Base-by-base conservation (phyloP, 768 basidiomycete species). In the Tulasnella sp. region DNA sequence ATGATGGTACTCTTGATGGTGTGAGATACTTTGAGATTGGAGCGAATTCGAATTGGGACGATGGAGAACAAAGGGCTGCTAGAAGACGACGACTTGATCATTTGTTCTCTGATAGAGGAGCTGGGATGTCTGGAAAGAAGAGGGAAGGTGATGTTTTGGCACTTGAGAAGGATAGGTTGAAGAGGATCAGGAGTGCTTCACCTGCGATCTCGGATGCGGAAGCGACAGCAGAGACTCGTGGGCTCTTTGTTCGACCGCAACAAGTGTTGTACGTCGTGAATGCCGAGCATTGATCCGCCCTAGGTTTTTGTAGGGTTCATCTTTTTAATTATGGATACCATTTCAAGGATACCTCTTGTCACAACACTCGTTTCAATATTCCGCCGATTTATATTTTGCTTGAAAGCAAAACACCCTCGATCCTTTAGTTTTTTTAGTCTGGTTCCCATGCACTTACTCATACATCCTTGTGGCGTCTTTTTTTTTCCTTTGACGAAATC, bases 211-310 rank as follows among this genome's bases (percentile, higher is more conserved):
- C 75, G 61, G 75, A 76, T 46, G 58, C 77, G 65, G 64, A 82
- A 66, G 64, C 58, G 60, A 41, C 48, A 20, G 77, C 63, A 37
- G 78, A 89, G 65, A 75, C 79, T 0, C 62, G 76, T 57, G 87
- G 86, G 1, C 61, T 90, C 40, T 90, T 90, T 60, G 85, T 90
- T 41, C 68, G 86, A 48, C 86, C 86, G 4, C 82, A 85, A 64
- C 85, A 88, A 62, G 84, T 89, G 49, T 67, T 90, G 47, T 88
- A 89, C 61, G 86, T 90, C 25, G 78, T 89, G 29, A 83, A 87
- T 62, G 87, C 87, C 7, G 42, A 53, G 22, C 48, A 51, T 41
- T 51, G 43, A 45, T 12, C 12, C 20, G 40, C n/a, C n/a, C n/a
- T n/a, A n/a, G n/a, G n/a, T n/a, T n/a, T n/a, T n/a, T n/a, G n/a